phyloP scores from a whole-genome alignment of 2,329 filamentous ascomycete genomes.

The Fusarium pilosicola region DNA sequence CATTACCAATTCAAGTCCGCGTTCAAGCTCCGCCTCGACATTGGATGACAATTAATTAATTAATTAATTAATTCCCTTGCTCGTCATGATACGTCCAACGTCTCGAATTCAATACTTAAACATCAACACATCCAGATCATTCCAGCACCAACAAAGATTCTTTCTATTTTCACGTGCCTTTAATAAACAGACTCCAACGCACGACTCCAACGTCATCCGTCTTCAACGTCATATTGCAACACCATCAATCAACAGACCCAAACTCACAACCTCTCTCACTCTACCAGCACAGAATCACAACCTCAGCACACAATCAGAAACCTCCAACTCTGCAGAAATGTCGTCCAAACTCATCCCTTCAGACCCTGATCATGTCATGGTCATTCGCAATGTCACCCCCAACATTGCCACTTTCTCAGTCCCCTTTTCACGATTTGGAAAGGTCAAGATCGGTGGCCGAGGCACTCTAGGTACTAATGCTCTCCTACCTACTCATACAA shows the following conservation, averaged over 20 bases:
- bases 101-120: constrained; percentile 13
- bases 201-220: constrained; percentile 18
- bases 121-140: not conserved
- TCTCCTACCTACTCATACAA: not conserved
- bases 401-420: constrained; percentile 82
- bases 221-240: not conserved
- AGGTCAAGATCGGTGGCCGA: constrained; percentile 84
- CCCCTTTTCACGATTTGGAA: constrained; percentile 85
- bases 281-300: not conserved
- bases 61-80: not conserved
- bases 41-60: not conserved
- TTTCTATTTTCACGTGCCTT: constrained; percentile 11
- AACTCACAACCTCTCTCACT: not conserved
- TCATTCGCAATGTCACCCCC: constrained; percentile 85
- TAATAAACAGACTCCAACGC: not conserved
- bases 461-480: constrained; percentile 83
- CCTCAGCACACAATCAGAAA: constrained; percentile 23
- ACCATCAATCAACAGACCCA: not conserved
- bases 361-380: constrained; percentile 85
- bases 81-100: constrained; percentile 16
- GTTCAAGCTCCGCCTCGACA: constrained; percentile 7
- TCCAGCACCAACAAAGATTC: not conserved
- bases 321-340: constrained; percentile 54
- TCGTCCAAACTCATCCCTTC: constrained; percentile 71
- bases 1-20: constrained; percentile 13